Evolutionary conservation across 768 basidiomycete genomes (phyloP).

Genomic region (Psilocybe cyanescens): DNA sequence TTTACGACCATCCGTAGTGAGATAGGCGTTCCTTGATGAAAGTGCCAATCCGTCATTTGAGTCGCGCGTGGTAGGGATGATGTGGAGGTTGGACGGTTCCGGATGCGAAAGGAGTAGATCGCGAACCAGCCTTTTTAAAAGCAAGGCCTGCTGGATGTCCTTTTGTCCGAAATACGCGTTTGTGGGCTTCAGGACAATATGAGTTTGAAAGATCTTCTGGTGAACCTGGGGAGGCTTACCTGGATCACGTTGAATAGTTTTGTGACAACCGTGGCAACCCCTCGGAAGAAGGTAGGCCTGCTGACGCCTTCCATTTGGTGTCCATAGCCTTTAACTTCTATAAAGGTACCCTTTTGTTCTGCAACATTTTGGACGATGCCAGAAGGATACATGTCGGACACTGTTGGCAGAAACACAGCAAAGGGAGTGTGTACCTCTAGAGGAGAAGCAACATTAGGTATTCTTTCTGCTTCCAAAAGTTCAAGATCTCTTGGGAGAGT

Average conservation of each 20-base stretch:
- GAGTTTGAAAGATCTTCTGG: slow-evolving; percentile 1
- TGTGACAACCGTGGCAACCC: slow-evolving; percentile 92
- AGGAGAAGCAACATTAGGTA: background rate
- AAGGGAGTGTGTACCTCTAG: slow-evolving; percentile 42
- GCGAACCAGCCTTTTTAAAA: slow-evolving; percentile 75
- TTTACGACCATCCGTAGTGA: slow-evolving; percentile 62
- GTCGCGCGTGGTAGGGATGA: slow-evolving; percentile 84
- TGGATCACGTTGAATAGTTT: slow-evolving; percentile 94
- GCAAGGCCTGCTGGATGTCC: slow-evolving; percentile 94
- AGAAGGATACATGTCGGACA: slow-evolving; percentile 90
- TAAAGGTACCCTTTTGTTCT: slow-evolving; percentile 84
- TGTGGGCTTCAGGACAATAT: slow-evolving; percentile 64
- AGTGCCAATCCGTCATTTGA: slow-evolving; percentile 73
- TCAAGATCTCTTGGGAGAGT: slow-evolving; percentile 79
- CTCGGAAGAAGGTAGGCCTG: slow-evolving; percentile 91
- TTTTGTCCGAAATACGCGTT: slow-evolving; percentile 97
- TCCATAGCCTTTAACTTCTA: slow-evolving; percentile 90
- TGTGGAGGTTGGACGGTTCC: slow-evolving; percentile 70
- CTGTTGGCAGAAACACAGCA: slow-evolving; percentile 81
- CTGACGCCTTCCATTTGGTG: slow-evolving; percentile 92
- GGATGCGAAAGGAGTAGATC: slow-evolving; percentile 89
- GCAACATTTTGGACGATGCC: slow-evolving; percentile 80
- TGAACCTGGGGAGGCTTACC: slow-evolving; percentile 40
- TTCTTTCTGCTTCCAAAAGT: slow-evolving; percentile 47
- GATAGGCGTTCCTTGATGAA: slow-evolving; percentile 89